These are phyloP conservation scores for Endocalyx cinctus DNA, from an alignment of 2,329 filamentous ascomycete genomes.

Conservation along the genomic window DNA sequence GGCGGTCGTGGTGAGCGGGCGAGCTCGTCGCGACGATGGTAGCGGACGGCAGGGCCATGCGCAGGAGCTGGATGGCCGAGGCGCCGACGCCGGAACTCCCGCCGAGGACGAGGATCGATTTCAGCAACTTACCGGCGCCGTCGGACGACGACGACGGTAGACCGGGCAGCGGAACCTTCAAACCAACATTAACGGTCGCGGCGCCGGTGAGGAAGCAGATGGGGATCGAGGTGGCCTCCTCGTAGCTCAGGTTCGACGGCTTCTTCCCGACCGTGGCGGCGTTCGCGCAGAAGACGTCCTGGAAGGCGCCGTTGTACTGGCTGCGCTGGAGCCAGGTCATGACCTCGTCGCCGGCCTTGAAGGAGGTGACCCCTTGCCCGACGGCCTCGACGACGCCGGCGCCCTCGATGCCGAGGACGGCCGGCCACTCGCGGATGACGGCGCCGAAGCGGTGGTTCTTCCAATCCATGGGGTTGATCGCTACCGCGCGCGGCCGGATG, in stretches of 20 bases:
- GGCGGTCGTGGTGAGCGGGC: slow-evolving; percentile 15
- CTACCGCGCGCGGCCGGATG: slow-evolving; percentile 28
- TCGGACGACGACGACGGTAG: slow-evolving; percentile 7
- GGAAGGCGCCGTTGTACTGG: slow-evolving; percentile 18
- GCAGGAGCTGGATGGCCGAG: slow-evolving; percentile 31
- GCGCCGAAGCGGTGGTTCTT: slow-evolving; percentile 27
- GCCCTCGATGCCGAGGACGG: slow-evolving; percentile 29
- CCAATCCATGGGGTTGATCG: slow-evolving; percentile 29
- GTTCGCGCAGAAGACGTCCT: slow-evolving; percentile 20
- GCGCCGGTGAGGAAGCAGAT: slow-evolving; percentile 20
- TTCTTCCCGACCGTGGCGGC: slow-evolving; percentile 21
- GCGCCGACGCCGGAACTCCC: slow-evolving; percentile 30
- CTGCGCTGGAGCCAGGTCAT: slow-evolving; percentile 11
- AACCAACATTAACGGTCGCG: slow-evolving; percentile 17
- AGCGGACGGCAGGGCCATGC: slow-evolving; percentile 23
- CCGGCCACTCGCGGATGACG: slow-evolving; percentile 24
- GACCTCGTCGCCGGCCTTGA: slow-evolving; percentile 27
- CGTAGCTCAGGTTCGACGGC: slow-evolving; percentile 22
- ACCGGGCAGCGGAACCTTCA: slow-evolving; percentile 21
- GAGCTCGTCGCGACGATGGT: slow-evolving; percentile 30
- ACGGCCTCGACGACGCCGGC: slow-evolving; percentile 30
- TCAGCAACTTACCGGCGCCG: slow-evolving; percentile 3
- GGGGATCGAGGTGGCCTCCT: slow-evolving; percentile 27
- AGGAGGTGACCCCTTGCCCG: slow-evolving; percentile 22
- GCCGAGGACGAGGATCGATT: slow-evolving; percentile 31